These are phyloP conservation scores for Herpetomonas tarakana DNA, from an alignment of 208 protist species.

Conservation along the genomic window DNA sequence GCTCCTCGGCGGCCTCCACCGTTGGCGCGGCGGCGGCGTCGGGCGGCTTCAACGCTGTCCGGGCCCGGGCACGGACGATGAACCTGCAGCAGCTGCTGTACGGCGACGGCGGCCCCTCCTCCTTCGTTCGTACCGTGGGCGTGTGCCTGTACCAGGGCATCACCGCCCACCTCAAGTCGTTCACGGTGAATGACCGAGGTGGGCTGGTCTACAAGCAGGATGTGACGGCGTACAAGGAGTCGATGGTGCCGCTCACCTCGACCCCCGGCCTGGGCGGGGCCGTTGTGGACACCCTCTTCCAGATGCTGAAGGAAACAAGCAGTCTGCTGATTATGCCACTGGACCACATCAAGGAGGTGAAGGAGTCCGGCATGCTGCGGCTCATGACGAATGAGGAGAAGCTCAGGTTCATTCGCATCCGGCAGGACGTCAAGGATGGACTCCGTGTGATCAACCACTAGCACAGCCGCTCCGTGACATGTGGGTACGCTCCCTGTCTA, in stretches of 20 bases:
- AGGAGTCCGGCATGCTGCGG: constrained; percentile 66
- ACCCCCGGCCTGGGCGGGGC: constrained; percentile 73
- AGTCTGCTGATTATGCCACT: constrained; percentile 80
- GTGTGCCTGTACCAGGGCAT: constrained; percentile 86
- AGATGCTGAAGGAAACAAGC: constrained; percentile 80
- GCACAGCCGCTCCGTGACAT: background rate
- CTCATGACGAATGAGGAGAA: constrained; percentile 78
- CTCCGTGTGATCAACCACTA: constrained; percentile 55
- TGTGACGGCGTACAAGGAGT: constrained; percentile 84
- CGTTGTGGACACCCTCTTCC: constrained; percentile 81
- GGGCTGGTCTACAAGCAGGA: constrained; percentile 88
- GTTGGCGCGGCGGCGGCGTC: too few species aligned
- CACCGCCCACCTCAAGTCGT: constrained; percentile 63
- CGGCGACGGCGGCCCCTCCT: constrained; percentile 76
- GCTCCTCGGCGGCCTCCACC: background rate
- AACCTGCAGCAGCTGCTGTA: constrained; percentile 81
- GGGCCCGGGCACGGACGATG: constrained; percentile 70
- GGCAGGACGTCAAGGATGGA: constrained; percentile 62
- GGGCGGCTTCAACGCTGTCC: constrained; percentile 32
- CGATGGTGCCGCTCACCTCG: constrained; percentile 64
- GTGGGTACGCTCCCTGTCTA: too few species aligned
- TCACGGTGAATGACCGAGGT: constrained; percentile 65
- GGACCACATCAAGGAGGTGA: constrained; percentile 82
- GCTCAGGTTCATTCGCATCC: constrained; percentile 72
- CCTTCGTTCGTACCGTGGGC: constrained; percentile 80